Percentiles rank a stretch among this genome's conserved stretches.
phyloP scores from a whole-genome alignment of 305 asterid species.

The Fraxinus angustifolia region DNA sequence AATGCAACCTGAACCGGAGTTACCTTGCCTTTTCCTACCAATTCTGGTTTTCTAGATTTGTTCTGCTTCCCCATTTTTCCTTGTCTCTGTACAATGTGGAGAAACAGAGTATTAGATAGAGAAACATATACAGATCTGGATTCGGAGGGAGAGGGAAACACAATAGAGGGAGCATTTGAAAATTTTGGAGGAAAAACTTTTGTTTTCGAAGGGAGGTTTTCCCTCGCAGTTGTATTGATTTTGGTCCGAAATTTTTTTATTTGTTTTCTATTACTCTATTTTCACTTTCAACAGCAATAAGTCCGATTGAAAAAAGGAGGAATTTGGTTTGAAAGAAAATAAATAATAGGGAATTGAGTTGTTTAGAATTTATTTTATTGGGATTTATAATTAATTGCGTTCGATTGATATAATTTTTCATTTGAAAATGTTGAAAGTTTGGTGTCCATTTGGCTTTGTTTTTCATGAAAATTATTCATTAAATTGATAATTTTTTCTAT shows the following conservation, averaged over 20 bases:
- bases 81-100: neutral
- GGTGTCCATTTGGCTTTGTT: too few relatives aligned
- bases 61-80: constrained; percentile 59
- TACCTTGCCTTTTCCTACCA: constrained; percentile 71
- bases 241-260: neutral
- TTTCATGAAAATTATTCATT: too few relatives aligned
- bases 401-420: too few relatives aligned
- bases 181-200: constrained; percentile 31
- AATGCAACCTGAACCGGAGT: constrained; percentile 83
- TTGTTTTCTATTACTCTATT: too few relatives aligned
- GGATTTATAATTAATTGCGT: too few relatives aligned
- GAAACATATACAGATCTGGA: constrained; percentile 1
- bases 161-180: constrained; percentile 38
- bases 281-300: too few relatives aligned
- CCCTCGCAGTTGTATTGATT: neutral
- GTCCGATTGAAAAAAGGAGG: too few relatives aligned
- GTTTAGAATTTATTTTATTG: too few relatives aligned
- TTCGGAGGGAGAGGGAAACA: constrained; percentile 16
- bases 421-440: too few relatives aligned
- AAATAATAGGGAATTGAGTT: too few relatives aligned
- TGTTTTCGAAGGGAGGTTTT: neutral
- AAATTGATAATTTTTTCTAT: too few relatives aligned
- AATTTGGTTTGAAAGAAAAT: too few relatives aligned
- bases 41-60: constrained; percentile 49
- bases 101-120: constrained; percentile 2